Conservation (phyloP, 805 yeast genomes). For the Blastobotrys americana region DNA sequence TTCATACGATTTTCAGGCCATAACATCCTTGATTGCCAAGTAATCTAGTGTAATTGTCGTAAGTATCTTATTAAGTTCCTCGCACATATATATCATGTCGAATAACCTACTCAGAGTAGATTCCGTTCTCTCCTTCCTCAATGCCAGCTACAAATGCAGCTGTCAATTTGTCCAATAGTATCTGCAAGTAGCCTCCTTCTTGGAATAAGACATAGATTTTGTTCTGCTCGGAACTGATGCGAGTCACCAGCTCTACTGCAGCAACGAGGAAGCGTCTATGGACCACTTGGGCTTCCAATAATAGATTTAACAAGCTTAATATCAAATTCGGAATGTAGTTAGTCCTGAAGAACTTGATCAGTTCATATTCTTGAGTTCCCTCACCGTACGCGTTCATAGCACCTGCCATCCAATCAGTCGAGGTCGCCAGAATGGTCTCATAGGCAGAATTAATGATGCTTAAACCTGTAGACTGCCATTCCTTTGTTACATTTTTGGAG, state of each 20-base stretch:
- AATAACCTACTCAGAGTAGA: no score
- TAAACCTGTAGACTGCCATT: conserved; percentile 5
- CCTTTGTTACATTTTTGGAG: conserved; percentile 1
- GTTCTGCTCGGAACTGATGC: conserved; percentile 61
- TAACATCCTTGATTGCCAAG: no score
- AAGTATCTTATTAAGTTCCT: conserved; percentile 2
- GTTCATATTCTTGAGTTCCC: background rate
- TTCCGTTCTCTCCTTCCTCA: conserved; percentile 38
- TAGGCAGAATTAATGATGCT: conserved; percentile 2
- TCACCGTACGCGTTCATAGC: conserved; percentile 3
- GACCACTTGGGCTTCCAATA: conserved; percentile 36
- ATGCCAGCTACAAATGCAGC: conserved; percentile 48
- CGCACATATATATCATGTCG: no score
- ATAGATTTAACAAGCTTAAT: conserved; percentile 55
- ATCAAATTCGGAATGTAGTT: conserved; percentile 68
- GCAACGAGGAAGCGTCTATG: conserved; percentile 42
- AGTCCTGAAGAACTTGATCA: conserved; percentile 48
- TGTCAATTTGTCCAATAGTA: conserved; percentile 47
- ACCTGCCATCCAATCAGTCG: conserved; percentile 15
- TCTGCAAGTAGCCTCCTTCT: conserved; percentile 47
- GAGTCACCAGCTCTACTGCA: conserved; percentile 53
- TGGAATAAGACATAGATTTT: conserved; percentile 57
- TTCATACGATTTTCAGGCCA: no score
- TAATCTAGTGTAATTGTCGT: no score
- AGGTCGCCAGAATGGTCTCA: conserved; percentile 3